Percentiles rank a stretch among this genome's conserved stretches.
phyloP scores from a whole-genome alignment of 768 basidiomycete genomes.

The Neoboletus brunneissimus region DNA sequence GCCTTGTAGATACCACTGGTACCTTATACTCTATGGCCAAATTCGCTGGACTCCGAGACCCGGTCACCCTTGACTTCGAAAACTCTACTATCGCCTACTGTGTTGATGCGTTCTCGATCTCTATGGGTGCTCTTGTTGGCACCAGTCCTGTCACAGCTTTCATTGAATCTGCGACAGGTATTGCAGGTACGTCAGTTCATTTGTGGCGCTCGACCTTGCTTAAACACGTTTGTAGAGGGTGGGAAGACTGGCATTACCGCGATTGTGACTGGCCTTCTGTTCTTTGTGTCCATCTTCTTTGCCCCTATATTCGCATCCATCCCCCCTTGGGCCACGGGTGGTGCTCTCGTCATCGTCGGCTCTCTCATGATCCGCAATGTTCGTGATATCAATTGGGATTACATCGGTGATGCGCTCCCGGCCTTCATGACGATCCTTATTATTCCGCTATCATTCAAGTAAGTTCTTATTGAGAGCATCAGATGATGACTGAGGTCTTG shows the following conservation, averaged over 20 bases:
- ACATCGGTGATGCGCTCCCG: slow-evolving; percentile 82
- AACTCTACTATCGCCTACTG: slow-evolving; percentile 80
- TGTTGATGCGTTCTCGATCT: slow-evolving; percentile 77
- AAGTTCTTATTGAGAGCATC: slow-evolving; percentile 18
- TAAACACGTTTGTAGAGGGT: slow-evolving; percentile 52
- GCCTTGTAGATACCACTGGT: slow-evolving; percentile 44
- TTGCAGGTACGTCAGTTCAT: slow-evolving; percentile 47
- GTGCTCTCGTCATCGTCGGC: slow-evolving; percentile 83
- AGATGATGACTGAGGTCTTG: slow-evolving; percentile 1
- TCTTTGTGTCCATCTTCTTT: slow-evolving; percentile 86
- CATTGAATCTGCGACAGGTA: slow-evolving; percentile 81
- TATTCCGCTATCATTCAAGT: slow-evolving; percentile 80
- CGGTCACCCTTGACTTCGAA: slow-evolving; percentile 84
- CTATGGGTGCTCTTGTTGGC: slow-evolving; percentile 77
- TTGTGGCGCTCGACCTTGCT: not conserved
- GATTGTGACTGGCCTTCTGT: slow-evolving; percentile 65
- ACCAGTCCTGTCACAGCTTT: slow-evolving; percentile 81
- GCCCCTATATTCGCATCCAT: slow-evolving; percentile 87
- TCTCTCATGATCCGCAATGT: slow-evolving; percentile 87
- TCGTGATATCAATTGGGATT: slow-evolving; percentile 86
- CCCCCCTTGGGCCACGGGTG: slow-evolving; percentile 84
- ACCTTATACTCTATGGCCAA: slow-evolving; percentile 90
- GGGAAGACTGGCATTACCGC: slow-evolving; percentile 86
- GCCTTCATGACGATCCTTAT: slow-evolving; percentile 81
- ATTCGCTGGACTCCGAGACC: slow-evolving; percentile 84